These are phyloP conservation scores for Sphagnum tenellum DNA, from an alignment of 225 moss, liverwort and hornwort species.

Conservation along the genomic window DNA sequence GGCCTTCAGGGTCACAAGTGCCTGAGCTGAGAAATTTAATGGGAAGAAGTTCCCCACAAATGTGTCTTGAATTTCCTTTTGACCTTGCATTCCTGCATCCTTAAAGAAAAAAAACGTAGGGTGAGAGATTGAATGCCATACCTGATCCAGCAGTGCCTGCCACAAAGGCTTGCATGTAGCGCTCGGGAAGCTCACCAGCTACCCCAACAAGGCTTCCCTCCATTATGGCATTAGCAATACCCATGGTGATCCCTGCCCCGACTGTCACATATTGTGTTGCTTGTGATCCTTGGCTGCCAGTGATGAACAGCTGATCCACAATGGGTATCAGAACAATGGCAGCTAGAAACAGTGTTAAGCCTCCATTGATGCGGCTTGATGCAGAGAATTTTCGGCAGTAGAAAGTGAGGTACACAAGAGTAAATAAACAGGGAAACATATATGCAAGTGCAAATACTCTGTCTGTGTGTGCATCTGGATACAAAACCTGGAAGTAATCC, in stretches of 20 bases:
- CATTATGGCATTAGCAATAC: slow-evolving; percentile 59
- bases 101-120: too few relatives aligned
- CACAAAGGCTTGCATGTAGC: slow-evolving; percentile 82
- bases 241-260: slow-evolving; percentile 33
- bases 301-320: slow-evolving; percentile 56
- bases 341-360: slow-evolving; percentile 34
- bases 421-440: slow-evolving; percentile 50
- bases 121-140: slow-evolving; percentile 1
- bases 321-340: slow-evolving; percentile 46
- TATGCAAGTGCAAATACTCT: slow-evolving; percentile 77
- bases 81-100: too few relatives aligned
- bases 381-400: slow-evolving; percentile 52
- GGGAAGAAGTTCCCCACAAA: too few relatives aligned
- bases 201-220: slow-evolving; percentile 66
- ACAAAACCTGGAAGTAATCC: slow-evolving; percentile 71
- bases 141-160: slow-evolving; percentile 78
- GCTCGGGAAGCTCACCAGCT: slow-evolving; percentile 75
- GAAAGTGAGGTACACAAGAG: slow-evolving; percentile 37
- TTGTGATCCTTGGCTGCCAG: slow-evolving; percentile 34
- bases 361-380: slow-evolving; percentile 41
- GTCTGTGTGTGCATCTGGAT: slow-evolving; percentile 58
- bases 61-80: too few relatives aligned
- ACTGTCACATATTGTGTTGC: slow-evolving; percentile 41
- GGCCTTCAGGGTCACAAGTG: too few relatives aligned
- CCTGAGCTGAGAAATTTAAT: too few relatives aligned